A percentile compares a stretch with the other conserved stretches of the same genome.
phyloP scores from a whole-genome alignment of 2,329 filamentous ascomycete genomes.

The Phyllosticta capitalensis region DNA sequence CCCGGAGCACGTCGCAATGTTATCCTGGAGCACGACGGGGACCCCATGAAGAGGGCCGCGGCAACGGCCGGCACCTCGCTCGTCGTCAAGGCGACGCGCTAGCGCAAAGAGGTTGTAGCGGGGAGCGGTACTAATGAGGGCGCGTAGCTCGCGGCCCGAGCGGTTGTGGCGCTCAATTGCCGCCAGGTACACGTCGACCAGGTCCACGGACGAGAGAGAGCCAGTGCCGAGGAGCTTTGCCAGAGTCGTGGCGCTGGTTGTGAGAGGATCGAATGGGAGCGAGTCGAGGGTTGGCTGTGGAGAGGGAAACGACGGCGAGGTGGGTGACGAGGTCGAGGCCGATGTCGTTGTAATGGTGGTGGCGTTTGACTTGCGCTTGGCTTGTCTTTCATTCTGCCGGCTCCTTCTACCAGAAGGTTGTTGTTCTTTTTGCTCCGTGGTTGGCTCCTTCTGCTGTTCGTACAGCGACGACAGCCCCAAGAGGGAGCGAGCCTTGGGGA shows the following conservation, averaged over 20 bases:
- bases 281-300: background rate
- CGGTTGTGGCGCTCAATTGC: conserved; percentile 28
- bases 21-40: conserved; percentile 34
- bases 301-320: background rate
- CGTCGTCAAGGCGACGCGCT: conserved; percentile 31
- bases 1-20: conserved; percentile 29
- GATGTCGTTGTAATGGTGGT: background rate
- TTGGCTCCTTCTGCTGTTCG: background rate
- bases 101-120: conserved; percentile 25
- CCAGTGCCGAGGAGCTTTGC: conserved; percentile 23
- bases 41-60: conserved; percentile 34
- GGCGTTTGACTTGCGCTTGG: background rate
- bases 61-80: conserved; percentile 26
- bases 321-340: background rate
- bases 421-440: background rate
- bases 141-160: conserved; percentile 25
- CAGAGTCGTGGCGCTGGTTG: conserved; percentile 22
- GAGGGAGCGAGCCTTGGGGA: background rate
- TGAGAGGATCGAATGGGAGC: conserved; percentile 22
- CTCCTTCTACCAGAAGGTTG: background rate
- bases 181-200: conserved; percentile 25
- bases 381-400: background rate
- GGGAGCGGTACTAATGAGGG: conserved; percentile 31
- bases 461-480: background rate
- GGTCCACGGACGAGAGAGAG: conserved; percentile 25